A percentile compares a stretch with the other conserved stretches of the same genome.
phyloP scores from a whole-genome alignment of 352 stramenopile species.

The Globisporangium camurandrum region DNA sequence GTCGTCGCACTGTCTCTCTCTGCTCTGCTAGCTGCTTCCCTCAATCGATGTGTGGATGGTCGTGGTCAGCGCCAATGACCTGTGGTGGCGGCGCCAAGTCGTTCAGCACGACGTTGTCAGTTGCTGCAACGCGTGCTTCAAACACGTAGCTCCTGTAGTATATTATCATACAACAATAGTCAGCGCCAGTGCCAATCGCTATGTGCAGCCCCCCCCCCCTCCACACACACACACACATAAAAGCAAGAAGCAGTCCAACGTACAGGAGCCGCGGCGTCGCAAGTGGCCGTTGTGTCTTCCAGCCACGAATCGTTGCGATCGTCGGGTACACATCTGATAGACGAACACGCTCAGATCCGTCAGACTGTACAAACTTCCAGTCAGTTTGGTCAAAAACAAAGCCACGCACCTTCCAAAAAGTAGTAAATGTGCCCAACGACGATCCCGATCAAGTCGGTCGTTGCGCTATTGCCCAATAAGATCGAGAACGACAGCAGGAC shows the following conservation, averaged over 20 bases:
- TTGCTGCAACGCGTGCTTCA: conserved; percentile 38
- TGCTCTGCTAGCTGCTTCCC: neutral
- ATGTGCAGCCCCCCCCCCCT: no score
- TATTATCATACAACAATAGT: no score
- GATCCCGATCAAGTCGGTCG: conserved; percentile 98
- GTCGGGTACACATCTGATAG: conserved; percentile 94
- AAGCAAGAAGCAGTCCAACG: no score
- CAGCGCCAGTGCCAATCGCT: no score
- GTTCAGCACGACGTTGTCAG: conserved; percentile 29
- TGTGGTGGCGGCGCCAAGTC: conserved; percentile 12
- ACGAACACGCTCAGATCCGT: no score
- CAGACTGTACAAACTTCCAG: no score
- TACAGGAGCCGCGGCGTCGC: conserved; percentile 90
- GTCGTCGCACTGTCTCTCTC: neutral
- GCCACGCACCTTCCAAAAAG: conserved; percentile 90
- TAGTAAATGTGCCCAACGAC: conserved; percentile 99
- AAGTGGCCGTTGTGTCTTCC: conserved; percentile 88
- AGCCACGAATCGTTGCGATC: conserved; percentile 93
- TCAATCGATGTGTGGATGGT: conserved; percentile 54
- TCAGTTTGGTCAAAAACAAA: neutral
- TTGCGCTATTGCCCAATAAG: conserved; percentile 91
- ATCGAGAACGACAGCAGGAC: conserved; percentile 96
- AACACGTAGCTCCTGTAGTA: conserved; percentile 53
- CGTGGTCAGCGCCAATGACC: conserved; percentile 22
- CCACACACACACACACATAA: conserved; percentile 5